phyloP scores from a whole-genome alignment of 106 monocot species.

The Alisma plantagoaquatica region DNA sequence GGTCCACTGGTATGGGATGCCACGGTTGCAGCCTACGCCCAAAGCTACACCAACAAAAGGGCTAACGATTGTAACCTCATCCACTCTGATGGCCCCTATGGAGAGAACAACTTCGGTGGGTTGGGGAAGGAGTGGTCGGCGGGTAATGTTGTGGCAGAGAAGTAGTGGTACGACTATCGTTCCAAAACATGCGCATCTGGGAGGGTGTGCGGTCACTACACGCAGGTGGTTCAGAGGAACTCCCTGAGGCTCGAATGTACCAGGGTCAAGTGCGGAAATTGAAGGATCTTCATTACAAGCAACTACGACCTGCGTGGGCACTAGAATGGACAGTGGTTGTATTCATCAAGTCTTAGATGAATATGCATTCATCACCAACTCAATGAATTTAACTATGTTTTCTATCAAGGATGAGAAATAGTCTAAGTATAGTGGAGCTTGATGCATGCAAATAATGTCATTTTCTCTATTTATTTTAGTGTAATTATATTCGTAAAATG shows the following conservation, averaged over 20 bases:
- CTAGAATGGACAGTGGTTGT: slow-evolving; percentile 10
- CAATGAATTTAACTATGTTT: too few species aligned
- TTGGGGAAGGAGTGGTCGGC: slow-evolving; percentile 23
- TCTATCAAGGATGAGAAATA: too few species aligned
- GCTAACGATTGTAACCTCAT: slow-evolving; percentile 23
- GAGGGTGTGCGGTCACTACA: slow-evolving; percentile 23
- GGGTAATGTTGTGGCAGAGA: slow-evolving; percentile 24
- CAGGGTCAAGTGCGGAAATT: slow-evolving; percentile 18
- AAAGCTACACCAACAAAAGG: slow-evolving; percentile 19
- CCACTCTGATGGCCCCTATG: slow-evolving; percentile 33
- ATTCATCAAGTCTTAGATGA: too few species aligned
- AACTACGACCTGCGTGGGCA: slow-evolving; percentile 32
- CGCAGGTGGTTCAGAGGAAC: too few species aligned
- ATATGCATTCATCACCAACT: too few species aligned
- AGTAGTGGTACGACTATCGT: slow-evolving; percentile 27
- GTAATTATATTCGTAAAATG: too few species aligned
- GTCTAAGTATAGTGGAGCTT: too few species aligned
- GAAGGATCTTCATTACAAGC: slow-evolving; percentile 20
- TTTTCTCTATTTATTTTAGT: too few species aligned
- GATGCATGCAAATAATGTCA: too few species aligned
- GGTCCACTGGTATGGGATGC: slow-evolving; percentile 23
- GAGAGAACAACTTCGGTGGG: slow-evolving; percentile 47
- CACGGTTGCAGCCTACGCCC: slow-evolving; percentile 16
- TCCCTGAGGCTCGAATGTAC: slow-evolving; percentile 32
- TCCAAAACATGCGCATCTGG: slow-evolving; percentile 25